Evolutionary conservation across 1,284 basidiomycete species (phyloP), one percentile per base, ranked within the genome.

Genomic region (Lignosus rhinocerotis): DNA sequence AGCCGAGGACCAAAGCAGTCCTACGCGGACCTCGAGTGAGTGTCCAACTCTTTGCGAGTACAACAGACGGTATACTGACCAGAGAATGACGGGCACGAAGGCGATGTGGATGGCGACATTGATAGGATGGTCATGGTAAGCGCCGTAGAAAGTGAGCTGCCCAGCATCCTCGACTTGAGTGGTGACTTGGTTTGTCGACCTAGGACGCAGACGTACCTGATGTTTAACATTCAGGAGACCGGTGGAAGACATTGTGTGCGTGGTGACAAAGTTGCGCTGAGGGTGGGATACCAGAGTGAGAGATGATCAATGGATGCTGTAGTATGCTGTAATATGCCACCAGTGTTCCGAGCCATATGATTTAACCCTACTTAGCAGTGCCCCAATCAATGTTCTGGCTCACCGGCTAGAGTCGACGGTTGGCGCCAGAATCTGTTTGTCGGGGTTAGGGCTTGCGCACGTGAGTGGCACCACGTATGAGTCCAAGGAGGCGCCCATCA

Each of bases 81-180:
- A 96, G 49, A 92, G 70, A 65, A 96, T 81, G 61, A 90, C 70
- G 2, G 93, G 93, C 32, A 96, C 93, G 66, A 86, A 94, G 62
- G 90, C 68, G 65, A 93, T 80, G 71, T 96, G 93, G 62, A 96
- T 91, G 55, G 81, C 70, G 61, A 95, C 76, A 72, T 96, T 96
- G 59, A 86, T 75, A 36, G 82, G 83, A 72, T 95, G 88, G 25
- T 85, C 80, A 73, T 96, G 93, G 75, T 95, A 96, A 51, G 92
- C 88, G 21, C 91, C 91, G 73, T 95, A 95, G 80, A 94, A 94
- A 32, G 87, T 80, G 68, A 95, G 80, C 92, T 95, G 32, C 38
- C n/a, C 50, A 38, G 49, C 36, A 41, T 14, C 1, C 2, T 31
- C 19, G 16, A n/a, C 21, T 8, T 48, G 16, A 48, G 30, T 21